phyloP scores from a whole-genome alignment of 1,139 yeast genomes.

The Yamadazyma membranifaciens region DNA sequence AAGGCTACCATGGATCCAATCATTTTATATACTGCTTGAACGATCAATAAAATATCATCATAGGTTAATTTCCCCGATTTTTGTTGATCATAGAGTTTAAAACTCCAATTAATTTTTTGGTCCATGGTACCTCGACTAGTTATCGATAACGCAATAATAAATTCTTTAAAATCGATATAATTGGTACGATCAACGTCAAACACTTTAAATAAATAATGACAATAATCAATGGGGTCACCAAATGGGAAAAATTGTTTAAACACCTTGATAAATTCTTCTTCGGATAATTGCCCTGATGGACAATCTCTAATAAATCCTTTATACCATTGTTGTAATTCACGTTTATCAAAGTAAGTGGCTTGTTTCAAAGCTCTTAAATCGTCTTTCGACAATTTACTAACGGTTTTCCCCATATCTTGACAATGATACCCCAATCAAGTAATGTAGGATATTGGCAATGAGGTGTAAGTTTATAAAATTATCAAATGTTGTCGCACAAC shows the following conservation, averaged over 20 bases:
- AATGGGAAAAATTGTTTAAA: constrained; percentile 97
- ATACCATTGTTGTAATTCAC: constrained; percentile 98
- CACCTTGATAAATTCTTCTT: constrained; percentile 85
- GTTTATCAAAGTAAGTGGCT: constrained; percentile 87
- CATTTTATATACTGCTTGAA: constrained; percentile 88
- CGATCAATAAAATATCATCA: constrained; percentile 76
- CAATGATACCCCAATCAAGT: too few species aligned
- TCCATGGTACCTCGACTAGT: constrained; percentile 87
- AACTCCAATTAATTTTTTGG: constrained; percentile 86
- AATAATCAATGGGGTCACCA: constrained; percentile 93
- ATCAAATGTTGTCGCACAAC: too few species aligned
- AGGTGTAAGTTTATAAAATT: background rate
- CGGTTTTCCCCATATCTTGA: constrained; percentile 82
- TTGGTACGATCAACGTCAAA: constrained; percentile 85
- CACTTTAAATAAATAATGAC: constrained; percentile 82
- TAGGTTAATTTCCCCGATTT: constrained; percentile 73
- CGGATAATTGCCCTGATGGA: constrained; percentile 84
- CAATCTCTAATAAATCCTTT: constrained; percentile 94
- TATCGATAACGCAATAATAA: constrained; percentile 81
- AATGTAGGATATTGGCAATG: background rate
- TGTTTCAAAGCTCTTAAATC: constrained; percentile 80
- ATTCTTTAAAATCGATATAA: constrained; percentile 87
- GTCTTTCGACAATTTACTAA: constrained; percentile 88
- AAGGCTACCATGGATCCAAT: constrained; percentile 91
- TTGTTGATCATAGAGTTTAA: constrained; percentile 80